Evolutionary conservation across 2,329 filamentous ascomycete species (phyloP), one percentile per base, ranked within the genome.

Genomic region (Hypoxylon sp.): DNA sequence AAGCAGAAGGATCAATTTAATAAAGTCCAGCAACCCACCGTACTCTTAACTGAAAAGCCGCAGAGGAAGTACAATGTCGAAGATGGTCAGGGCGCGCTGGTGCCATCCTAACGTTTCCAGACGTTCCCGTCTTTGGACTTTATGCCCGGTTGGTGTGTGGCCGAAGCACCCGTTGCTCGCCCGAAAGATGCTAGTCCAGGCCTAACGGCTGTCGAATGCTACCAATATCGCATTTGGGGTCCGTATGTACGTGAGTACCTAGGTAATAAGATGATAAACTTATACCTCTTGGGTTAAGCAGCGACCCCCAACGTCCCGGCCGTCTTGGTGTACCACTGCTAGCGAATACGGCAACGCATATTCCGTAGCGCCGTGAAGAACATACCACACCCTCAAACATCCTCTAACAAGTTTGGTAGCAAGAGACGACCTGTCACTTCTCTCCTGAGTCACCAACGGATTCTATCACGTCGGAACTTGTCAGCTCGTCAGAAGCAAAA

Each of bases 341-440:
- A 43, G 49, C 56, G 46, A 59, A 60, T 63, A 59, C 30, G 30
- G 49, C 50, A 17, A 24, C 46, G 37, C 43, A 54, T 6, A n/a
- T n/a, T n/a, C n/a, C n/a, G n/a, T n/a, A 51, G 7, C 32, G 47
- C 53, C 58, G 41, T 59, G 50, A 50, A 52, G 13, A 39, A 17
- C n/a, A 10, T 41, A 41, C n/a, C n/a, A 13, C 32, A 34, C 24
- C 32, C 6, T 2, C 15, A 13, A 15, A 34, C 32, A 34, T 13
- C 37, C 37, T 39, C 22, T 24, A 13, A 32, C 48, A 11, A 13
- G 15, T 51, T 51, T 24, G 19, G 47, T 34, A 26, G 30, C 41
- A 32, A 62, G 54, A 64, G 56, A 19, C 52, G 64, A 67, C 56
- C 46, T 57, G 60, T 64, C 60, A 61, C 60, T 56, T 67, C 39